phyloP scores from a whole-genome alignment of 2,329 filamentous ascomycete species.

The Claviceps sp. region DNA sequence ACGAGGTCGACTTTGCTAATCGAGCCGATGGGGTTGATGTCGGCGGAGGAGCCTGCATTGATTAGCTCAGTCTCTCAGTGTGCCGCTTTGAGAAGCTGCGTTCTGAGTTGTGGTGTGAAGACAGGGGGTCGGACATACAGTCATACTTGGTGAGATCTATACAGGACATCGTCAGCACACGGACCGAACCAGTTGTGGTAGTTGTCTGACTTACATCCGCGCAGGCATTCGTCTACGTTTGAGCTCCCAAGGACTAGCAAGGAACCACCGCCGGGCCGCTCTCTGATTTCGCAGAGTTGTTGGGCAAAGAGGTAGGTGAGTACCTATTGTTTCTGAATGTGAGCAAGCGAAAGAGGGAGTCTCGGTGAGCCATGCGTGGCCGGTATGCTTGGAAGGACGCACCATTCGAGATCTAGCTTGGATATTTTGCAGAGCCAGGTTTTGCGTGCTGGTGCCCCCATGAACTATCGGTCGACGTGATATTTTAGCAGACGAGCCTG shows the following conservation, averaged over 20 bases:
- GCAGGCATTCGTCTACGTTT: conserved; percentile 15
- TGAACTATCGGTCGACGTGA: conserved; percentile 22
- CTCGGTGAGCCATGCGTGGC: not conserved
- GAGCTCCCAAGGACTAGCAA: conserved; percentile 16
- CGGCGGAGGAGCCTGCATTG: conserved; percentile 22
- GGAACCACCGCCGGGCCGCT: conserved; percentile 12
- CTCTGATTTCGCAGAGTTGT: conserved; percentile 11
- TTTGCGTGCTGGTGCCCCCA: conserved; percentile 44
- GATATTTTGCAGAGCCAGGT: conserved; percentile 52
- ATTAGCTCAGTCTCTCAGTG: not conserved
- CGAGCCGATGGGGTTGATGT: conserved; percentile 18
- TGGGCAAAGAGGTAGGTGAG: conserved; percentile 33
- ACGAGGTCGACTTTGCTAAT: conserved; percentile 48
- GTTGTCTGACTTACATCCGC: conserved; percentile 1
- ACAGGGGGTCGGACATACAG: conserved; percentile 4
- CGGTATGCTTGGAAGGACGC: not conserved
- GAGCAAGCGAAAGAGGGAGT: not conserved
- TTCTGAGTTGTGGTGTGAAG: not conserved
- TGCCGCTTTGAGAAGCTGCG: not conserved
- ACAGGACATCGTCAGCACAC: not conserved
- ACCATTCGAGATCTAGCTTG: conserved; percentile 54
- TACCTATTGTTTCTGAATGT: not conserved
- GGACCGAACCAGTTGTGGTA: not conserved
- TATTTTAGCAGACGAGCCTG: conserved; percentile 1
- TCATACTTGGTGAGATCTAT: conserved; percentile 22